phyloP scores from a whole-genome alignment of 305 asterid species.

The Solanum aculeatissimum region DNA sequence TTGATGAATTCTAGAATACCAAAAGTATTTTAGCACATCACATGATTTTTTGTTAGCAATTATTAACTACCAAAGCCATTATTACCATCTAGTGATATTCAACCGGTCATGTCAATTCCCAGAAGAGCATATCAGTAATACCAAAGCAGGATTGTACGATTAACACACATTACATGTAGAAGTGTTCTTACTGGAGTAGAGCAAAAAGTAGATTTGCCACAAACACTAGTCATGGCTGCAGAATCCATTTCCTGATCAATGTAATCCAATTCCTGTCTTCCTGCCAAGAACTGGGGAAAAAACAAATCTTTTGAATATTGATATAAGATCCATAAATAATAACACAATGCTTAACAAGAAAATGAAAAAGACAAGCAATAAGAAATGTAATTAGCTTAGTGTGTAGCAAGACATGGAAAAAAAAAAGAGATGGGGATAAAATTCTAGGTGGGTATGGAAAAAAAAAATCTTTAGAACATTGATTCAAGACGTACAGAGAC shows the following conservation, averaged over 20 bases:
- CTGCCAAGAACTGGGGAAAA: not conserved
- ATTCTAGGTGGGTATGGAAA: not conserved
- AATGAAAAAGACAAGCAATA: not conserved
- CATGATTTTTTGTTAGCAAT: not conserved
- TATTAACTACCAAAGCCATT: not conserved
- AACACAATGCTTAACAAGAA: not conserved
- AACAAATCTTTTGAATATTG: not conserved
- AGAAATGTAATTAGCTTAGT: slow-evolving; percentile 20
- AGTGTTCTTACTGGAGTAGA: slow-evolving; percentile 51
- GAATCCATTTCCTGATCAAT: slow-evolving; percentile 60
- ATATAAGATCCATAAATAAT: not conserved
- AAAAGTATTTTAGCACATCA: not conserved
- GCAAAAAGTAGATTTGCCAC: slow-evolving; percentile 44
- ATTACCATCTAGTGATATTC: not conserved
- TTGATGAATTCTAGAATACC: not conserved
- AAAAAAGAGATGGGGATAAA: not conserved
- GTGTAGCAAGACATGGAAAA: not conserved
- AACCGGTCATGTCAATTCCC: not conserved
- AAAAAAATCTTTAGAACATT: too few relatives aligned
- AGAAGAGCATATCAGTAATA: not conserved
- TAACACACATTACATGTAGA: not conserved
- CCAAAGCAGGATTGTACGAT: not conserved
- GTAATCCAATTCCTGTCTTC: slow-evolving; percentile 13
- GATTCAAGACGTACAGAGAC: too few relatives aligned
- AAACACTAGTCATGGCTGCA: slow-evolving; percentile 46